Percentiles rank a stretch among this genome's conserved stretches.
phyloP scores from a whole-genome alignment of 106 monocot genomes.

The Agapanthus africanus region DNA sequence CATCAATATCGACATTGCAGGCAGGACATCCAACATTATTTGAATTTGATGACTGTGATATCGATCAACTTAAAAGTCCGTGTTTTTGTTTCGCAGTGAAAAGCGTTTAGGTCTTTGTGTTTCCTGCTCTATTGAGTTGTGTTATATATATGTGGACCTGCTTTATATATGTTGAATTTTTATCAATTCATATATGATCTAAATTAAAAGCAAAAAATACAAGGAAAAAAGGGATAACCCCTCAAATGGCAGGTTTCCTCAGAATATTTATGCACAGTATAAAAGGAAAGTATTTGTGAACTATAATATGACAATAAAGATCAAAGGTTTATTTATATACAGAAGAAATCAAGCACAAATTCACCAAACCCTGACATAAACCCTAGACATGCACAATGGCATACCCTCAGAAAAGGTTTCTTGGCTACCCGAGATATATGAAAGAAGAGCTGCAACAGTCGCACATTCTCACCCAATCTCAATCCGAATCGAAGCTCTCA shows the following conservation, averaged over 20 bases:
- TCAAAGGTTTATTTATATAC: neutral
- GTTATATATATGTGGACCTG: neutral
- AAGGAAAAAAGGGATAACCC: too few species aligned
- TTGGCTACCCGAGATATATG: neutral
- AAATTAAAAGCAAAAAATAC: too few species aligned
- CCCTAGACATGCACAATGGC: neutral
- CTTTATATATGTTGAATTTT: neutral
- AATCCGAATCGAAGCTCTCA: neutral
- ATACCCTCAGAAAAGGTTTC: neutral
- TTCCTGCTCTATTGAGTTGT: neutral
- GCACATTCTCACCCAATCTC: neutral
- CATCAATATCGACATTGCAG: too few species aligned
- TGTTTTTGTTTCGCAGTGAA: neutral
- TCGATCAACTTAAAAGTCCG: too few species aligned
- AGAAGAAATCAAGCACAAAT: neutral
- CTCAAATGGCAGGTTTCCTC: too few species aligned
- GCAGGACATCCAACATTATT: too few species aligned
- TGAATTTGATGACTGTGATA: too few species aligned
- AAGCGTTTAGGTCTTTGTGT: neutral
- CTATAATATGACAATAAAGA: neutral
- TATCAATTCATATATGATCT: neutral
- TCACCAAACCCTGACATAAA: neutral
- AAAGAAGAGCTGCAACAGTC: neutral
- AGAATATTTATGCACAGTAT: neutral
- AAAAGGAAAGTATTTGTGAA: neutral